Percentiles rank a stretch among this genome's conserved stretches.
phyloP scores from a whole-genome alignment of 2,329 filamentous ascomycete genomes.

The Helotiales sp. region DNA sequence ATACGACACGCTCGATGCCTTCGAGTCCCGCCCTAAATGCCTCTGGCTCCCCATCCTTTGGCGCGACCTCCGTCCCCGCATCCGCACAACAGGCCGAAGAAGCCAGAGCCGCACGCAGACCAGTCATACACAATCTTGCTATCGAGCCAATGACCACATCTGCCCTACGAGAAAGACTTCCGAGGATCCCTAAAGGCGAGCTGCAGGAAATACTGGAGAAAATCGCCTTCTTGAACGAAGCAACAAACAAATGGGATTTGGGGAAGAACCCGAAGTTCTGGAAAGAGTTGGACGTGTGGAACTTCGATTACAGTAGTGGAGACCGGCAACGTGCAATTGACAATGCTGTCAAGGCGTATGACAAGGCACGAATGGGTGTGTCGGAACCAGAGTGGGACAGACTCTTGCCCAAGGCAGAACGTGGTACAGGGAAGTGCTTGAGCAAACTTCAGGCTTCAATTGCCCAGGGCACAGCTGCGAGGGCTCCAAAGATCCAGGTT shows the following conservation, averaged over 20 bases:
- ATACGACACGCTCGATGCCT: conserved; percentile 43
- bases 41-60: conserved; percentile 53
- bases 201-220: conserved; percentile 56
- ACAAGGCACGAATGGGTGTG: conserved; percentile 56
- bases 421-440: conserved; percentile 59
- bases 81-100: conserved; percentile 53
- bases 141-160: conserved; percentile 51
- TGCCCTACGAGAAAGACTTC: conserved; percentile 52
- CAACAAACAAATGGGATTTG: conserved; percentile 53
- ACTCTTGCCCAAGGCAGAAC: conserved; percentile 56
- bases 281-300: conserved; percentile 66
- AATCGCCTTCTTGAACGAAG: conserved; percentile 53
- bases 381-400: conserved; percentile 62
- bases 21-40: conserved; percentile 57
- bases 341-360: conserved; percentile 59
- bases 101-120: conserved; percentile 52
- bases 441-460: conserved; percentile 62
- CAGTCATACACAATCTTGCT: conserved; percentile 62
- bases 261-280: conserved; percentile 57
- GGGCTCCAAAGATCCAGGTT: conserved; percentile 51
- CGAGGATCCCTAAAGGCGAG: conserved; percentile 47
- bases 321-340: conserved; percentile 61
- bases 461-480: conserved; percentile 49
- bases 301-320: conserved; percentile 56
- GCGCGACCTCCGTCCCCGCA: conserved; percentile 49